Base-by-base conservation (phyloP, 352 stramenopile genomes). In the Thalassiosira livingstoniorum region DNA sequence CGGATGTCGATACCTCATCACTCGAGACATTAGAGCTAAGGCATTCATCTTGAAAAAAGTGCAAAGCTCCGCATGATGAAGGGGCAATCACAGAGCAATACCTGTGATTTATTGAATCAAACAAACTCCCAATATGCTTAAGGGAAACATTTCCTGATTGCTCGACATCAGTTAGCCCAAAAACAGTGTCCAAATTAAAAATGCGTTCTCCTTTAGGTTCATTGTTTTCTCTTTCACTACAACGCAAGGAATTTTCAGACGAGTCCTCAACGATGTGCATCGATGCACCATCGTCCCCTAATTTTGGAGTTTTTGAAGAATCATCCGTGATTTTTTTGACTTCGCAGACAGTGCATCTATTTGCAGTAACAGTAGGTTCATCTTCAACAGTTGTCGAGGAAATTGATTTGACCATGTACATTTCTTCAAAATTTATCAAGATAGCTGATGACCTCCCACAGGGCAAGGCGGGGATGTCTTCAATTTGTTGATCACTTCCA, bases 71-170 rank as follows among this genome's bases (percentile, higher is more conserved):
- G 62, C 35, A 62, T 27, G 27, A 31, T 60, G 54, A 55, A 21
- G 77, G 77, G 60, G 77, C 69, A 70, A 66, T 66, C 4, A 83
- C 62, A 31, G 77, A 21, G 39, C 54, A 77, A 64, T 84, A 34
- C 0, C 25, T 62, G 42, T 80, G 77, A n/a, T 61, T 23, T 34
- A 39, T 34, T 57, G 77, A 77, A 31, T 84, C 77, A 72, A 84
- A 84, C n/a, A 84, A 51, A 64, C 39, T 35, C 42, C 64, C 47
- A 54, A 80, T 42, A 66, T 62, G 72, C 35, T 51, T n/a, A 29
- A 61, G 21, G 54, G 58, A 25, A 72, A 54, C 35, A 23, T 69
- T n/a, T 53, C 31, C 51, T 11, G 25, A 35, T 29, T 15, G n/a
- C 31, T 58, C 39, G 34, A 34, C 25, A 15, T 55, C 31, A 65